Evolutionary conservation across 2,329 filamentous ascomycete species (phyloP).

Genomic region (Lasiodiplodia gonubiensis): DNA sequence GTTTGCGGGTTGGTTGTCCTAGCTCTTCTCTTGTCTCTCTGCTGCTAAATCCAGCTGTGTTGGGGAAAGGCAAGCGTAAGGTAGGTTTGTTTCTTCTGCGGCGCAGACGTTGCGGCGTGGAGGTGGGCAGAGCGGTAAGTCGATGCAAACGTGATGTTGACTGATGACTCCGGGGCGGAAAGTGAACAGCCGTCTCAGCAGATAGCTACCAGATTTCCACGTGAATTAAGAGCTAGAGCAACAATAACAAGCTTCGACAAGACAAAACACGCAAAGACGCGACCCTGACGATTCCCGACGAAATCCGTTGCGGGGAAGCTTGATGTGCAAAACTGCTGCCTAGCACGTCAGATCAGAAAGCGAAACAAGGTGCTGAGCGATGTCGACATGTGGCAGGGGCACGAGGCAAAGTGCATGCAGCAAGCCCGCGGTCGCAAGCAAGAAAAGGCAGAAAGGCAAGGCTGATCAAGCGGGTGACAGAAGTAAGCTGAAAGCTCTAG

Average conservation of each 20-base stretch:
- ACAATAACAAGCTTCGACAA: not conserved
- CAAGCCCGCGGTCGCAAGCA: not conserved
- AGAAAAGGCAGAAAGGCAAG: not conserved
- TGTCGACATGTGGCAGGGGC: constrained; percentile 1
- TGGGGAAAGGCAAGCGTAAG: not conserved
- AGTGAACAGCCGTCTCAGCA: not conserved
- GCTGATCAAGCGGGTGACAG: not conserved
- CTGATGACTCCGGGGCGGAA: not conserved
- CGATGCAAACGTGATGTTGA: not conserved
- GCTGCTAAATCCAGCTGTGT: not conserved
- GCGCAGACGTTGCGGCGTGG: not conserved
- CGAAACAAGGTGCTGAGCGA: not conserved
- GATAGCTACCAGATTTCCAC: not conserved
- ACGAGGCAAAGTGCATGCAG: not conserved
- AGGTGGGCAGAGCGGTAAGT: not conserved
- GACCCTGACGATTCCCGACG: not conserved
- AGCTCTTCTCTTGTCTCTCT: not conserved
- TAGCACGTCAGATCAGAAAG: not conserved
- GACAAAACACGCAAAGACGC: not conserved
- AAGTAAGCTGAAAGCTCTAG: not conserved
- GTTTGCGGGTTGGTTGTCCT: not conserved
- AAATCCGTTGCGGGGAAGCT: not conserved
- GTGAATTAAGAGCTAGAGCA: not conserved
- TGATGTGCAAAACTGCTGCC: constrained; percentile 15
- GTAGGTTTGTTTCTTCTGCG: not conserved